Evolutionary conservation across 768 basidiomycete species (phyloP).

Genomic region (Kwoniella pini): DNA sequence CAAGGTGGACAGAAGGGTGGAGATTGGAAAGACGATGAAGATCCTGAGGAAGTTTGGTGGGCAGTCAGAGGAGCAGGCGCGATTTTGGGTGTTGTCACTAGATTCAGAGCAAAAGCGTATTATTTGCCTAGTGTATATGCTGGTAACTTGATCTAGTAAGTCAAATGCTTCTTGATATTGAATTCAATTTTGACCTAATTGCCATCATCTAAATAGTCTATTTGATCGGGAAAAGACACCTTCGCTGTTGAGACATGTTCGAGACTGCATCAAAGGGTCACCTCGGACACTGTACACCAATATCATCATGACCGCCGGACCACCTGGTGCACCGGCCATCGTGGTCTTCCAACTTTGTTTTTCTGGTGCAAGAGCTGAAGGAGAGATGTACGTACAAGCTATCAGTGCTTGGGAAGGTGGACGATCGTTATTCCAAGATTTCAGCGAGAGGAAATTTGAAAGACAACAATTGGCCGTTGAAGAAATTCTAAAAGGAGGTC

Average conservation of each 20-base stretch:
- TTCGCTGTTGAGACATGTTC: slow-evolving; percentile 84
- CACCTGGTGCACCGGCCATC: slow-evolving; percentile 76
- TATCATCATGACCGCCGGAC: slow-evolving; percentile 85
- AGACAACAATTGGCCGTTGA: slow-evolving; percentile 90
- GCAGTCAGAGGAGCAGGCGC: slow-evolving; percentile 64
- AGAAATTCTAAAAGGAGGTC: slow-evolving; percentile 73
- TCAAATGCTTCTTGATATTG: slow-evolving; percentile 16
- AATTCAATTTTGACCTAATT: background rate
- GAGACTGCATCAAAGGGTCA: slow-evolving; percentile 87
- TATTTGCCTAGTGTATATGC: slow-evolving; percentile 89
- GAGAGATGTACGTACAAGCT: slow-evolving; percentile 73
- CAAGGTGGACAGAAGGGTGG: slow-evolving; percentile 71
- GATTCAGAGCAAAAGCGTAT: slow-evolving; percentile 86
- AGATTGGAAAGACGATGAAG: slow-evolving; percentile 44
- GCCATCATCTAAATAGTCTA: slow-evolving; percentile 60
- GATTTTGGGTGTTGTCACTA: slow-evolving; percentile 76
- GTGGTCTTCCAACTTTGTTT: slow-evolving; percentile 88
- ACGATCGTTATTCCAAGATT: slow-evolving; percentile 80
- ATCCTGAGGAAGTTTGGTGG: slow-evolving; percentile 49
- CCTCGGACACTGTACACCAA: slow-evolving; percentile 87
- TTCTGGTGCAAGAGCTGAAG: slow-evolving; percentile 71
- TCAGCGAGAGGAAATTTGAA: slow-evolving; percentile 83
- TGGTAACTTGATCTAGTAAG: slow-evolving; percentile 88
- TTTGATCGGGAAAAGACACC: slow-evolving; percentile 85
- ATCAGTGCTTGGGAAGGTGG: slow-evolving; percentile 89